Evolutionary conservation across 2,329 filamentous ascomycete genomes (phyloP), one percentile per base, ranked within the genome.

Genomic region (Ilyonectria destructans): DNA sequence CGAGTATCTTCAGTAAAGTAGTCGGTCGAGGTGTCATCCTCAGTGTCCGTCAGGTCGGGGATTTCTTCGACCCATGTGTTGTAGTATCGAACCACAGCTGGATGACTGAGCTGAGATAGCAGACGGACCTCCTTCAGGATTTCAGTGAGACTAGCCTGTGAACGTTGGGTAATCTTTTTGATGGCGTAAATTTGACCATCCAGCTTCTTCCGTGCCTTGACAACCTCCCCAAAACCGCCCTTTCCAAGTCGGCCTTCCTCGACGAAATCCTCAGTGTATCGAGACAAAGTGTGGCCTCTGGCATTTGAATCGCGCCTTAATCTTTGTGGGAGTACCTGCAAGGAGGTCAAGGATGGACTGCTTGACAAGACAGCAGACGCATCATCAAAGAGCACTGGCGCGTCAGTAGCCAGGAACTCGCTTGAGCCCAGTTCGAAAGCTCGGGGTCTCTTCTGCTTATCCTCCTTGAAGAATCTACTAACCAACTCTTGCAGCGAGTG

Each of bases 101-200:
- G 95, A 80, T 98, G 96, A 75, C 97, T 98, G 64, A 99, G 88
- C 67, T 94, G 90, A n/a, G 96, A 97, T 17, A 99, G 85, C 9
- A 98, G 84, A 78, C 95, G 92, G 46, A 98, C 96, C 80, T 96
- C 93, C 62, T 93, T 94, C 29, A 96, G 80, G 13, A 95, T 91
- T 77, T 97, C 93, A 0, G 93, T 95, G 45, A 98, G 85, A 65
- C 93, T 93, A 66, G 91, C 88, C 29, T 92, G 89, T 1, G 94
- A 94, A 58, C 92, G 91, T 73, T 96, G 93, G 1, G 91, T 94
- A 69, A 99, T 96, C 79, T 98, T 98, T 80, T 99, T 99, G 78
- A 99, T 93, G 19, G 96, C 96, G 81, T 98, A 99, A 49, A 97
- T 92, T 65, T 95, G 93, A 1, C 94, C 94, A 78, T 98, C 96